Evolutionary conservation across 805 yeast genomes (phyloP).

Genomic region (Candida wancherniae): DNA sequence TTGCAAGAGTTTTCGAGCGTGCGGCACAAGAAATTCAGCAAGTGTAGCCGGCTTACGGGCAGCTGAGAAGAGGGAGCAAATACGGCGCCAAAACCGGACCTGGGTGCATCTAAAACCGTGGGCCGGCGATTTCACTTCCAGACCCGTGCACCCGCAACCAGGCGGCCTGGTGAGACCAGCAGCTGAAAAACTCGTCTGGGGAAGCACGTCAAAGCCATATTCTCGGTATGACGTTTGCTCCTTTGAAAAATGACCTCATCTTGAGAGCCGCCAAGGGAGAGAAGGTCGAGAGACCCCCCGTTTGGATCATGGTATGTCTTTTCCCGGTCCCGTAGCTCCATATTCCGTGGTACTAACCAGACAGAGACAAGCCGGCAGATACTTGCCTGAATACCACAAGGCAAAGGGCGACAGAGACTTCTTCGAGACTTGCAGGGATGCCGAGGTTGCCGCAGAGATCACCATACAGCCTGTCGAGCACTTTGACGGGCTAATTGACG

Average conservation of each 20-base stretch:
- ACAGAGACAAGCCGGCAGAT: conserved; percentile 92
- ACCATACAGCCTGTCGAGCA: conserved; percentile 95
- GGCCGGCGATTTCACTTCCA: too few relatives aligned
- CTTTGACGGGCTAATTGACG: conserved; percentile 85
- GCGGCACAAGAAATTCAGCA: too few relatives aligned
- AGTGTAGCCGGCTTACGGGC: too few relatives aligned
- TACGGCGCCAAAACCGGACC: too few relatives aligned
- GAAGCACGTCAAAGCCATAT: too few relatives aligned
- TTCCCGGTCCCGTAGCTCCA: neutral
- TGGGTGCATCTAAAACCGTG: too few relatives aligned
- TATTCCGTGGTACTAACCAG: conserved; percentile 7
- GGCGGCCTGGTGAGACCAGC: too few relatives aligned
- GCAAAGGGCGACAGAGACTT: conserved; percentile 84
- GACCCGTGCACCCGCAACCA: too few relatives aligned
- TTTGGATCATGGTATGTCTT: conserved; percentile 81
- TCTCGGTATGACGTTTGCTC: conserved; percentile 63
- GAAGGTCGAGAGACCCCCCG: conserved; percentile 91
- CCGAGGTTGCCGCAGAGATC: conserved; percentile 88
- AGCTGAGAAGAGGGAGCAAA: too few relatives aligned
- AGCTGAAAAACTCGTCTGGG: too few relatives aligned
- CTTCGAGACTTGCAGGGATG: conserved; percentile 91
- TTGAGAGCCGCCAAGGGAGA: conserved; percentile 90
- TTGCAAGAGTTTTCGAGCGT: too few relatives aligned
- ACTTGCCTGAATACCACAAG: conserved; percentile 84
- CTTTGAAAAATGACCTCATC: conserved; percentile 82